Conservation (phyloP, 345 rosid genomes). For the Eutrema heterophyllum region DNA sequence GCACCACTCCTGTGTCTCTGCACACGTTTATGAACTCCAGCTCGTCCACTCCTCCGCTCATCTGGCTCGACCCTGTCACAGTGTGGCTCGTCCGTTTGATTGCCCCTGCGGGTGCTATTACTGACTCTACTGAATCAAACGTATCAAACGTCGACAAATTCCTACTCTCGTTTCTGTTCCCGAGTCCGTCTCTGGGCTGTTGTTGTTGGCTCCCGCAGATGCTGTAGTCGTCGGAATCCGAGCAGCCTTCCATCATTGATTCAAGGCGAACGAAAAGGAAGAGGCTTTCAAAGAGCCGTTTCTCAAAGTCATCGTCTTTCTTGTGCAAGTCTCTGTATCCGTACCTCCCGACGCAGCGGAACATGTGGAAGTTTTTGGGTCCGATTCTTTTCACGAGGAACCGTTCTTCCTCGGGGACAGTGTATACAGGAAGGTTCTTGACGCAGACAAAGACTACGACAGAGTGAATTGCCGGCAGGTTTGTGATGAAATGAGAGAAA, state of each 20-base stretch:
- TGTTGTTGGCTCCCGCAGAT: constrained; percentile 38
- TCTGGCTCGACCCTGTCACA: constrained; percentile 37
- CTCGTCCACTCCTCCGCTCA: constrained; percentile 51
- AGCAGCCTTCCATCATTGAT: constrained; percentile 71
- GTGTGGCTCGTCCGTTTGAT: constrained; percentile 16
- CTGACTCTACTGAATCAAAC: constrained; percentile 19
- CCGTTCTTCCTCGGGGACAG: constrained; percentile 69
- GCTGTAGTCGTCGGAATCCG: constrained; percentile 77
- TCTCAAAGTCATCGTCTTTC: constrained; percentile 78
- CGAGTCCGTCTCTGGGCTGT: constrained; percentile 13
- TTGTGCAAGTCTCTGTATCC: constrained; percentile 76
- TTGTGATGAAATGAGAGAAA: constrained; percentile 82
- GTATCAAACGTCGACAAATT: constrained; percentile 22
- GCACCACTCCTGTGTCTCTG: constrained; percentile 72
- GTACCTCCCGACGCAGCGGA: constrained; percentile 74
- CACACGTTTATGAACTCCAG: constrained; percentile 49
- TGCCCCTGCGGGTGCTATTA: neutral
- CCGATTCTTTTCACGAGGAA: constrained; percentile 70
- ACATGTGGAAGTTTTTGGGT: constrained; percentile 71
- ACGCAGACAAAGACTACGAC: constrained; percentile 67
- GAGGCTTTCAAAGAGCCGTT: constrained; percentile 53
- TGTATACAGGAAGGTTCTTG: constrained; percentile 76
- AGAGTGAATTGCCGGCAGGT: constrained; percentile 65
- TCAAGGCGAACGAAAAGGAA: constrained; percentile 60
- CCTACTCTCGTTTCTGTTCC: neutral